These are phyloP conservation scores for Colletotrichum phormii DNA, from an alignment of 2,329 filamentous ascomycete genomes.

Conservation along the genomic window DNA sequence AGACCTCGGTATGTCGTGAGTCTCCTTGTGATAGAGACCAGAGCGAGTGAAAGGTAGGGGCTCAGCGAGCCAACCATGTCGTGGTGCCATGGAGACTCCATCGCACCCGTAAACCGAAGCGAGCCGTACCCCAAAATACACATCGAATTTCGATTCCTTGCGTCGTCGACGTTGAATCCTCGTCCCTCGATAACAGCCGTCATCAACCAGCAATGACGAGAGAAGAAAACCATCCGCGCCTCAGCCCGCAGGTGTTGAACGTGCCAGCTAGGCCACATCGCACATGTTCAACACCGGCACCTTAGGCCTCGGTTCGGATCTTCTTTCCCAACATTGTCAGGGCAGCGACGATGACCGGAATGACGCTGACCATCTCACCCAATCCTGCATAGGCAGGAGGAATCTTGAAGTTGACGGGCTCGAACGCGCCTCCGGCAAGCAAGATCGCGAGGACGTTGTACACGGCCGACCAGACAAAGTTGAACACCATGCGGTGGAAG, in stretches of 20 bases:
- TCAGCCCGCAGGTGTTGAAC: constrained; percentile 21
- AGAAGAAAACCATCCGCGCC: background rate
- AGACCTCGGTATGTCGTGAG: background rate
- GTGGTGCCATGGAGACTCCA: background rate
- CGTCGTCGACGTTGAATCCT: constrained; percentile 21
- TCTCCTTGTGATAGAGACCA: too few species aligned
- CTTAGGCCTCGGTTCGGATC: background rate
- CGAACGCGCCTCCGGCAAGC: constrained; percentile 68
- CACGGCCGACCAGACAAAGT: constrained; percentile 71
- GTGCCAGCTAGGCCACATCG: constrained; percentile 5
- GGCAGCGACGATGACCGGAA: constrained; percentile 65
- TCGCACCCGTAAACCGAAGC: background rate
- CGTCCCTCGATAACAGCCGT: background rate
- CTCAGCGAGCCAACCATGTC: background rate
- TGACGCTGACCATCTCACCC: constrained; percentile 73
- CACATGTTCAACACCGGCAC: background rate
- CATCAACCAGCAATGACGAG: constrained; percentile 5
- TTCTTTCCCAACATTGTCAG: constrained; percentile 43
- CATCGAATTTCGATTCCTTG: background rate
- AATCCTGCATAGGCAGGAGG: constrained; percentile 66
- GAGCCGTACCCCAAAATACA: background rate
- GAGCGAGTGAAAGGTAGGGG: background rate
- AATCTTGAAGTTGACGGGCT: constrained; percentile 58
- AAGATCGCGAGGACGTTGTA: constrained; percentile 74
- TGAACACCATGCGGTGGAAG: constrained; percentile 63